These are phyloP conservation scores for Leccinum subgranulosum DNA, from an alignment of 768 basidiomycete genomes.

Conservation along the genomic window DNA sequence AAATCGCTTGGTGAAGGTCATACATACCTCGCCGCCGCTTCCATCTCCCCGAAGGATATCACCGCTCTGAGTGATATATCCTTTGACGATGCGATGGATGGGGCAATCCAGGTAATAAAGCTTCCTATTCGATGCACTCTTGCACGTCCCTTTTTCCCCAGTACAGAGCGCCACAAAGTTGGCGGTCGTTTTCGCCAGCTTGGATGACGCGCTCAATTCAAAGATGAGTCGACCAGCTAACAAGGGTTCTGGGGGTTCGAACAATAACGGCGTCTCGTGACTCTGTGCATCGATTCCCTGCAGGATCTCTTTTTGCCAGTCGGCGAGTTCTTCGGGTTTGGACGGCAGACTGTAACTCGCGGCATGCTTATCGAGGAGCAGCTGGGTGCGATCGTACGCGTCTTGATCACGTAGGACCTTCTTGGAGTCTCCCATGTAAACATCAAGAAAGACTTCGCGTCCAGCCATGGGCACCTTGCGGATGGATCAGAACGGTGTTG, in stretches of 20 bases:
- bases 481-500: no score
- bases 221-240: slow-evolving; percentile 41
- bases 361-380: slow-evolving; percentile 37
- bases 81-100: slow-evolving; percentile 46
- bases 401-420: slow-evolving; percentile 23
- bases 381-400: slow-evolving; percentile 32
- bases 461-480: slow-evolving; percentile 4
- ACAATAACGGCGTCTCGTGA: slow-evolving; percentile 29
- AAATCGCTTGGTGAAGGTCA: slow-evolving; percentile 7
- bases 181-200: slow-evolving; percentile 42
- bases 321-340: slow-evolving; percentile 36
- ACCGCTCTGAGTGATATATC: slow-evolving; percentile 52
- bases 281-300: slow-evolving; percentile 37
- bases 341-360: slow-evolving; percentile 42
- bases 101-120: slow-evolving; percentile 42
- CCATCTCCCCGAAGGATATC: slow-evolving; percentile 53
- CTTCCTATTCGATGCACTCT: slow-evolving; percentile 43
- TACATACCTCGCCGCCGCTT: slow-evolving; percentile 48
- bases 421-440: slow-evolving; percentile 39
- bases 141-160: slow-evolving; percentile 43
- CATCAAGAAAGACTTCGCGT: slow-evolving; percentile 36
- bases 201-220: slow-evolving; percentile 35
- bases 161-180: slow-evolving; percentile 51
- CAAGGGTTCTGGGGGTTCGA: slow-evolving; percentile 37
- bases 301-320: slow-evolving; percentile 45